These are phyloP conservation scores for Diaporthe citri DNA, from an alignment of 2,329 filamentous ascomycete genomes.

Conservation along the genomic window DNA sequence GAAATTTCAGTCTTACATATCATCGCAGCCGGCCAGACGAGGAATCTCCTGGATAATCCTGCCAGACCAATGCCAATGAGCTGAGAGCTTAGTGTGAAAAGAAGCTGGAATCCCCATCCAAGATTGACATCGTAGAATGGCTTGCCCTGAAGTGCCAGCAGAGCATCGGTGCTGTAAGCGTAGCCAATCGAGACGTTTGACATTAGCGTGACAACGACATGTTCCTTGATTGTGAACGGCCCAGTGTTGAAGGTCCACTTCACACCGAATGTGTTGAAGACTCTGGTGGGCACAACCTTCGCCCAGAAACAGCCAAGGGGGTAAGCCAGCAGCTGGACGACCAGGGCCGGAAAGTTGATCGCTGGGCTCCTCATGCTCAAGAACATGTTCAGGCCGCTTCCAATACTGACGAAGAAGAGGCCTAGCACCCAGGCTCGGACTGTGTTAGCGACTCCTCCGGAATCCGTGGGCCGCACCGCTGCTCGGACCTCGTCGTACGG, in stretches of 20 bases:
- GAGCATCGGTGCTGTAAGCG: constrained; percentile 55
- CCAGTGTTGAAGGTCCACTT: constrained; percentile 58
- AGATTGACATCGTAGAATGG: constrained; percentile 57
- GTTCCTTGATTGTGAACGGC: constrained; percentile 61
- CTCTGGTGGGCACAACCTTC: constrained; percentile 54
- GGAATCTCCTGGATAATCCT: constrained; percentile 61
- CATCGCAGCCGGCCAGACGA: constrained; percentile 63
- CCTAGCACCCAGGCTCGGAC: constrained; percentile 60
- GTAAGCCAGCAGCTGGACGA: constrained; percentile 57
- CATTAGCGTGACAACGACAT: constrained; percentile 59
- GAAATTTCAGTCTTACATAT: constrained; percentile 51
- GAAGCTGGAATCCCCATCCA: constrained; percentile 61
- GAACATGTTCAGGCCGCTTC: constrained; percentile 55
- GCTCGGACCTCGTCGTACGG: constrained; percentile 57
- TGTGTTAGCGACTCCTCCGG: constrained; percentile 57
- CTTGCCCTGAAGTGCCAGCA: constrained; percentile 55
- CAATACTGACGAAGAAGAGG: constrained; percentile 57
- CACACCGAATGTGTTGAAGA: constrained; percentile 57
- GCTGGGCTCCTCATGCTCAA: constrained; percentile 51
- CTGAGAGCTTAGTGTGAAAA: constrained; percentile 63
- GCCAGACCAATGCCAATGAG: constrained; percentile 67
- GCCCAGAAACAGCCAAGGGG: constrained; percentile 60
- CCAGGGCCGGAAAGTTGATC: constrained; percentile 53
- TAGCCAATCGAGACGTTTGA: constrained; percentile 55
- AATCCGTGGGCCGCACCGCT: constrained; percentile 59